Evolutionary conservation across 1,284 basidiomycete species (phyloP).

Genomic region (Polyporus tsugae): DNA sequence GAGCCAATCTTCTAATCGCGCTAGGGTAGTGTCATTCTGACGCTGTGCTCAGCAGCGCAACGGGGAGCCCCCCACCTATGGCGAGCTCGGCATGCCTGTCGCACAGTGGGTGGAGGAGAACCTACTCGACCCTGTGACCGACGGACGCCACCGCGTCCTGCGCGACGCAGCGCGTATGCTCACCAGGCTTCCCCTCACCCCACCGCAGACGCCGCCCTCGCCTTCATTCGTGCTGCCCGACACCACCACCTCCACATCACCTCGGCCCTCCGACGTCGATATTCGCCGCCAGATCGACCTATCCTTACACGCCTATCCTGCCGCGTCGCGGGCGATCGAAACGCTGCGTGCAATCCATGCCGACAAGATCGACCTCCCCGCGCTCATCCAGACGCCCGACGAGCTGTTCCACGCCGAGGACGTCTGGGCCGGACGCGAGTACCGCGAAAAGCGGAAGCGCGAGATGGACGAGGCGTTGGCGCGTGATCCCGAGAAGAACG

Average conservation of each 20-base stretch:
- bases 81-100: slow-evolving; percentile 55
- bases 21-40: not conserved
- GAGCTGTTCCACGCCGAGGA: slow-evolving; percentile 72
- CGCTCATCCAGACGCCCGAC: slow-evolving; percentile 65
- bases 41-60: slow-evolving; percentile 19
- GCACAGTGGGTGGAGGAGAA: slow-evolving; percentile 63
- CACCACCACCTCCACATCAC: not conserved
- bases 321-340: slow-evolving; percentile 49
- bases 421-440: slow-evolving; percentile 57
- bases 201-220: slow-evolving; percentile 13
- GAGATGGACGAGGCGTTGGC: slow-evolving; percentile 38
- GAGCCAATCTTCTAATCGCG: slow-evolving; percentile 14
- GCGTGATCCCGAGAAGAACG: slow-evolving; percentile 38
- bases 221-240: slow-evolving; percentile 37
- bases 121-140: slow-evolving; percentile 70
- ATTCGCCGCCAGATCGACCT: slow-evolving; percentile 47
- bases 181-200: slow-evolving; percentile 24
- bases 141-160: slow-evolving; percentile 55
- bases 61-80: slow-evolving; percentile 25
- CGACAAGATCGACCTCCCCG: slow-evolving; percentile 71
- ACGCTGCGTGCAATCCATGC: slow-evolving; percentile 51
- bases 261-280: not conserved
- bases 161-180: slow-evolving; percentile 40
- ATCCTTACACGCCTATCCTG: slow-evolving; percentile 54
- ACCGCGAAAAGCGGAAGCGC: slow-evolving; percentile 46